phyloP scores from a whole-genome alignment of 805 yeast genomes.

The Barnettozyma vustinii region DNA sequence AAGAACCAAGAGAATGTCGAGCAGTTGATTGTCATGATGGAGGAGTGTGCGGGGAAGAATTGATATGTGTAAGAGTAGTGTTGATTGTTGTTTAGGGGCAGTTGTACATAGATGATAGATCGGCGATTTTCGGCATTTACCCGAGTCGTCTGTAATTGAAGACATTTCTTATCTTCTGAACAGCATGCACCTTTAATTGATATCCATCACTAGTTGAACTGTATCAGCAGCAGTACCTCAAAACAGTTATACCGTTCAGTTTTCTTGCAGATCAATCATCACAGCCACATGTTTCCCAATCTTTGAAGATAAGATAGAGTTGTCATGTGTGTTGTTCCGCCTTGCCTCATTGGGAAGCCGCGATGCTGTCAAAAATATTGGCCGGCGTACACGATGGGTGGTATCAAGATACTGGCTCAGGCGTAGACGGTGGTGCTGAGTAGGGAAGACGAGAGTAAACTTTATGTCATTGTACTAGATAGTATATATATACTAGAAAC shows the following conservation, averaged over 20 bases:
- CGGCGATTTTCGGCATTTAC: not conserved
- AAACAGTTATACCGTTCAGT: not conserved
- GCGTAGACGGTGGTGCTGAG: no score
- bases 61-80: not conserved
- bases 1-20: slow-evolving; percentile 66
- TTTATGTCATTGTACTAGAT: no score
- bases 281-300: no score
- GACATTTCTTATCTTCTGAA: not conserved
- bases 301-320: not conserved
- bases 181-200: no score
- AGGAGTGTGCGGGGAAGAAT: slow-evolving; percentile 33
- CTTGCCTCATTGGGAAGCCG: not conserved
- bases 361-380: not conserved
- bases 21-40: slow-evolving; percentile 65
- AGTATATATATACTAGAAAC: no score
- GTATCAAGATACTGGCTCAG: no score
- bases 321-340: not conserved
- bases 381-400: no score
- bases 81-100: not conserved
- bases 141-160: not conserved
- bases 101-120: not conserved
- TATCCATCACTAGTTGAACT: no score
- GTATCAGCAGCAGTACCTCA: not conserved
- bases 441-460: no score
- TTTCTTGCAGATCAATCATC: no score